phyloP scores from a whole-genome alignment of 2,329 filamentous ascomycete species.

The Exophiala spinifera region DNA sequence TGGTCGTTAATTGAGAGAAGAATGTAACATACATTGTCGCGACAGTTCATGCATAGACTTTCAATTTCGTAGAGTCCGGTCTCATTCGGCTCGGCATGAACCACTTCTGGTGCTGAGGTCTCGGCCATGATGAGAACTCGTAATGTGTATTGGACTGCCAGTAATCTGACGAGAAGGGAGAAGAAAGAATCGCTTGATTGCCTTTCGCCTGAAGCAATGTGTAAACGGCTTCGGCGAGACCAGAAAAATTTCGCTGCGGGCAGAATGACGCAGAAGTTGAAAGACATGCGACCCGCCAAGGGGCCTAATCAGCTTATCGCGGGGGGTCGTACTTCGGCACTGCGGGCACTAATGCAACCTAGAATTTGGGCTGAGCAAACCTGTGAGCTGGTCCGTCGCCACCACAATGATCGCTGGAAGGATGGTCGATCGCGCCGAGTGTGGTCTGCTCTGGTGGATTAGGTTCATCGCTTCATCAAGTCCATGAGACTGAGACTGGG shows the following conservation, averaged over 20 bases:
- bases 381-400: background rate
- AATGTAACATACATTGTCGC: conserved; percentile 60
- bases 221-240: background rate
- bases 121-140: conserved; percentile 10
- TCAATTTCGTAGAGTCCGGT: conserved; percentile 52
- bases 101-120: conserved; percentile 10
- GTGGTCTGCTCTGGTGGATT: too few relatives aligned
- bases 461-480: conserved; percentile 26
- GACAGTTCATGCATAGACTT: conserved; percentile 83
- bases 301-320: background rate
- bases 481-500: conserved; percentile 27
- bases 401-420: too few relatives aligned
- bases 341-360: conserved; percentile 16
- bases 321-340: background rate
- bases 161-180: background rate
- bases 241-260: background rate
- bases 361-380: background rate
- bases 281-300: conserved; percentile 19
- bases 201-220: too few relatives aligned
- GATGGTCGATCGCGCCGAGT: too few relatives aligned
- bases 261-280: conserved; percentile 18
- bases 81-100: conserved; percentile 26
- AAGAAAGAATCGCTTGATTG: too few relatives aligned
- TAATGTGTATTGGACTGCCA: background rate
- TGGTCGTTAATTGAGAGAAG: conserved; percentile 1